Percentiles rank a stretch among this genome's conserved stretches.
phyloP scores from a whole-genome alignment of 768 basidiomycete genomes.

The Leccinum ochraceum region DNA sequence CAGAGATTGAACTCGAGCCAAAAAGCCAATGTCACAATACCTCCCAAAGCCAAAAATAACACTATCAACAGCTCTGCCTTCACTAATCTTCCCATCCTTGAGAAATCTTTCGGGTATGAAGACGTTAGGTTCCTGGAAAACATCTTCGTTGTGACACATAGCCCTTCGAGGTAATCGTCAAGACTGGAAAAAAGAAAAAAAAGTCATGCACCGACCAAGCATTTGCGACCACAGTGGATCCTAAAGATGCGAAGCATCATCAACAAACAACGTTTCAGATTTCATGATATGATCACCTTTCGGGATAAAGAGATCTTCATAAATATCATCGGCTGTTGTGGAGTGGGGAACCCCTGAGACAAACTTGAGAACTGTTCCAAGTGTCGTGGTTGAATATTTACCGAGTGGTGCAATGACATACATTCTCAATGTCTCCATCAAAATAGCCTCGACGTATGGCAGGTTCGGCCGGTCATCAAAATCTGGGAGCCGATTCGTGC shows the following conservation, averaged over 20 bases:
- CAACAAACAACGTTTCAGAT: neutral
- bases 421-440: conserved; percentile 34
- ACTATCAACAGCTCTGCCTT: neutral
- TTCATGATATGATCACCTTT: conserved; percentile 17
- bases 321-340: conserved; percentile 22
- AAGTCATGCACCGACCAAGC: conserved; percentile 15
- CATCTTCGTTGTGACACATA: conserved; percentile 14
- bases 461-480: conserved; percentile 25
- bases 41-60: conserved; percentile 29
- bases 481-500: conserved; percentile 28
- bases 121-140: conserved; percentile 22
- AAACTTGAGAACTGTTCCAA: neutral
- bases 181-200: neutral
- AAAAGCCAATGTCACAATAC: conserved; percentile 3
- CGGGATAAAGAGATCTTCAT: conserved; percentile 23
- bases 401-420: conserved; percentile 30
- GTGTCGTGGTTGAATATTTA: conserved; percentile 8
- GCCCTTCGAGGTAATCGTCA: conserved; percentile 15
- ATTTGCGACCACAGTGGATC: conserved; percentile 21
- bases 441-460: conserved; percentile 33
- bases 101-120: conserved; percentile 38
- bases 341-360: conserved; percentile 20
- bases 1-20: neutral
- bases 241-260: conserved; percentile 8
- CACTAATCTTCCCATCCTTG: conserved; percentile 10